Evolutionary conservation across 2,329 filamentous ascomycete genomes (phyloP), one percentile per base, ranked within the genome.

Genomic region (Cladosporium sp.): DNA sequence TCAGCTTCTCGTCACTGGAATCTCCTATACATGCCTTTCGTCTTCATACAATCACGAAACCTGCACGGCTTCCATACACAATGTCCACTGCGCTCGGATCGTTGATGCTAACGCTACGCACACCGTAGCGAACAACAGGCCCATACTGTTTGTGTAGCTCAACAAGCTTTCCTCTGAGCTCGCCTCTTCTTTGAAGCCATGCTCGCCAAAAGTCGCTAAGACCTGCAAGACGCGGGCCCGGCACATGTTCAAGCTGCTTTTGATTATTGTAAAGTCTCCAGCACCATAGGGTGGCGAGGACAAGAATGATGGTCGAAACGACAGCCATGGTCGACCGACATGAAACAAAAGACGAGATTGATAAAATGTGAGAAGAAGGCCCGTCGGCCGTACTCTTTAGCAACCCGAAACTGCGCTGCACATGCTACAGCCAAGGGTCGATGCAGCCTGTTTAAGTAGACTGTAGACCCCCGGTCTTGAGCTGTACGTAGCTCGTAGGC

Each of bases 201-300:
- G 47, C 47, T 25, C 47, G 47, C 47, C 47, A 50, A 20, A 36
- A 50, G 47, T 50, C 47, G 20, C 47, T 50, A 17, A 50, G 9
- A 2, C 34, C 47, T 4, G 47, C 47, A 1, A 50, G 47, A 25
- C 3, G 13, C 13, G 47, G 47, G 15, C 47, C 47, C 28, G 47
- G 47, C 2, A 50, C 34, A 15, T 50, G 17, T 5, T 50, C 12
- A 5, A 50, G 47, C 20, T 50, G 47, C n/a, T 34, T 50, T 19
- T n/a, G n/a, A 8, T 50, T 50, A 10, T 1, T 37, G 20, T 36
- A 37, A 24, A 50, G 47, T 37, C 47, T 35, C 47, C 47, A 50
- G 20, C n/a, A 35, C 9, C 25, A 48, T 25, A 48, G 8, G 13
- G 45, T 35, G n/a, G 34, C 25, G 17, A 22, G 3, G 15, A 13